Evolutionary conservation across 2,329 filamentous ascomycete genomes (phyloP), one percentile per base, ranked within the genome.

Genomic region (Byssochlamys sp.): DNA sequence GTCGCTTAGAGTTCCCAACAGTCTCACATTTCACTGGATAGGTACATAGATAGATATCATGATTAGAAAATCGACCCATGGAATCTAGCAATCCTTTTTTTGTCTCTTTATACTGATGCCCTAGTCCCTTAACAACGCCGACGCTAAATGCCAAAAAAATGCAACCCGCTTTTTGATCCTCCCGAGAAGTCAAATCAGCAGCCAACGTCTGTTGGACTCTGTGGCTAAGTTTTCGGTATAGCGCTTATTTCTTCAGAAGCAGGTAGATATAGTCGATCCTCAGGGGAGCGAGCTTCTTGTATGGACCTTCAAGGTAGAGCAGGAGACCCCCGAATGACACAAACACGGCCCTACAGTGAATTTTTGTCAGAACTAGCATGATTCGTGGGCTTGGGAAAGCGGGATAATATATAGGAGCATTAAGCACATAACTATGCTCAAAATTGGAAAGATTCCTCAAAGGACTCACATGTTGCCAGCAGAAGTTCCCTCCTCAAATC

Each of bases 251-350:
- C 84, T 96, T 99, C 66, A 95, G 80, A 60, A 97, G 81, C 60
- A 99, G 82, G 72, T 99, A 99, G 62, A 95, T 85, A 70, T 96
- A 87, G 73, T 99, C 94, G 68, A 96, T 92, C 67, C 91, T 85
- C 69, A 99, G 77, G 28, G 91, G 88, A 33, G 89, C 95, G 61
- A 99, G 84, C 79, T 96, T 96, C 81, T 94, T 95, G 75, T 95
- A 94, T 2, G 94, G 94, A 4, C 95, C 94, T 68, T 96, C 89
- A 57, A 99, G 81, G 67, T 88, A 90, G 77, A 97, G 86, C 67
- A 99, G 77, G 62, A 99, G 78, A 6, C 94, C 94, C 53, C 94
- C 94, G 68, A 96, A 99, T 1, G 91, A 96, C 65, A 95, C 82
- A 75, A 92, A 99, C 28, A 91, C 90, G 73, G 96, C 95, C 72